These are phyloP conservation scores for Hymenochaete sp. DNA, from an alignment of 1,284 basidiomycete genomes.

Conservation along the genomic window DNA sequence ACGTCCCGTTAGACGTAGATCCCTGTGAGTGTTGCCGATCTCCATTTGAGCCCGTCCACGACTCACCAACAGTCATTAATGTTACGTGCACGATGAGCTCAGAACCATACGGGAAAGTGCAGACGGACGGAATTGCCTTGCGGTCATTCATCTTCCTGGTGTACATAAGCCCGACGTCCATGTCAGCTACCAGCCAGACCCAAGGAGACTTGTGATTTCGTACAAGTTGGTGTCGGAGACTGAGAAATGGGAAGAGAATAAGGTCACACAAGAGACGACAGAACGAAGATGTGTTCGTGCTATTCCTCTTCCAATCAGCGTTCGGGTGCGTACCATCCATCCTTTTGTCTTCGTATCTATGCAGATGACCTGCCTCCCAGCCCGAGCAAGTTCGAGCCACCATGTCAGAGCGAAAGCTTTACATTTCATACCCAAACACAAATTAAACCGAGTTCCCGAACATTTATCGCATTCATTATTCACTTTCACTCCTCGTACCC, in stretches of 20 bases:
- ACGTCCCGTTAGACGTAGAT: slow-evolving; percentile 1
- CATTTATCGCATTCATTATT: too few species aligned
- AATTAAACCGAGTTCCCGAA: too few species aligned
- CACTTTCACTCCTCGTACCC: too few species aligned
- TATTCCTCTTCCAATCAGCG: slow-evolving; percentile 40
- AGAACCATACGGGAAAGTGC: slow-evolving; percentile 10
- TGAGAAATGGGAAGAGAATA: slow-evolving; percentile 53
- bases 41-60: too few species aligned
- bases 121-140: slow-evolving; percentile 18
- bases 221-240: slow-evolving; percentile 51
- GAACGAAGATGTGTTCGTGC: slow-evolving; percentile 43
- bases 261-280: slow-evolving; percentile 48
- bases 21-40: background rate
- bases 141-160: slow-evolving; percentile 54
- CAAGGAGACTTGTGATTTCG: slow-evolving; percentile 55
- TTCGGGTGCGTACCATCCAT: slow-evolving; percentile 38
- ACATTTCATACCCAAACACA: too few species aligned
- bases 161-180: slow-evolving; percentile 64
- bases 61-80: background rate
- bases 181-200: slow-evolving; percentile 57
- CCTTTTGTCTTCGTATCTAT: too few species aligned
- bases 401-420: too few species aligned
- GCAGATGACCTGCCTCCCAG: too few species aligned
- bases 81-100: background rate
- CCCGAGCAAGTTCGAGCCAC: too few species aligned